Conservation (phyloP, 768 basidiomycete species). For the Pleurotus salmoneostramineus region DNA sequence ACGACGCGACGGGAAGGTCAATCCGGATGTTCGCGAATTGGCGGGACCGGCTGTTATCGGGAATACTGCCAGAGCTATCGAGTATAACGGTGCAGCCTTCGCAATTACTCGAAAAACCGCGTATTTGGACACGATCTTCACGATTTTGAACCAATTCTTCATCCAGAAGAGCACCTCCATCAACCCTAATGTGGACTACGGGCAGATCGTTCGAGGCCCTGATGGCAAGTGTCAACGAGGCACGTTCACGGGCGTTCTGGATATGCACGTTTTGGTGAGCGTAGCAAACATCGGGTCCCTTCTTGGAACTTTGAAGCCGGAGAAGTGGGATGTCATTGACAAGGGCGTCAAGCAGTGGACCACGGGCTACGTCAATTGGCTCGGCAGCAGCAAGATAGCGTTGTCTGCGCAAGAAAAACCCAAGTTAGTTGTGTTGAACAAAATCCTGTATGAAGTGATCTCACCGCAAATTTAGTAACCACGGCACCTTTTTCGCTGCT, state of each 20-base stretch:
- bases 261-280: constrained; percentile 47
- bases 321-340: constrained; percentile 37
- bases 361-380: constrained; percentile 39
- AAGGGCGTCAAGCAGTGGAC: constrained; percentile 40
- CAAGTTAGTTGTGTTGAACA: constrained; percentile 35
- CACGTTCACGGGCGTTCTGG: constrained; percentile 51
- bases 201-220: constrained; percentile 51
- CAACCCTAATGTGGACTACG: constrained; percentile 53
- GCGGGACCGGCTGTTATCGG: constrained; percentile 37
- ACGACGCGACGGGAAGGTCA: constrained; percentile 48
- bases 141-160: constrained; percentile 44
- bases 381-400: constrained; percentile 37
- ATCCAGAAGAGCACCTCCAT: constrained; percentile 36
- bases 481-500: constrained; percentile 43
- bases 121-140: constrained; percentile 29
- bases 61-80: constrained; percentile 34
- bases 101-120: constrained; percentile 24
- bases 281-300: constrained; percentile 42
- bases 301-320: constrained; percentile 27
- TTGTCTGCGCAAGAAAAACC: constrained; percentile 34
- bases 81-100: constrained; percentile 43
- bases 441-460: not conserved
- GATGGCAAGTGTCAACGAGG: constrained; percentile 37
- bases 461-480: constrained; percentile 37
- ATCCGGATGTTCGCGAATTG: constrained; percentile 50